Conservation (phyloP, 257 asterid species). For the Mentha longifolia region DNA sequence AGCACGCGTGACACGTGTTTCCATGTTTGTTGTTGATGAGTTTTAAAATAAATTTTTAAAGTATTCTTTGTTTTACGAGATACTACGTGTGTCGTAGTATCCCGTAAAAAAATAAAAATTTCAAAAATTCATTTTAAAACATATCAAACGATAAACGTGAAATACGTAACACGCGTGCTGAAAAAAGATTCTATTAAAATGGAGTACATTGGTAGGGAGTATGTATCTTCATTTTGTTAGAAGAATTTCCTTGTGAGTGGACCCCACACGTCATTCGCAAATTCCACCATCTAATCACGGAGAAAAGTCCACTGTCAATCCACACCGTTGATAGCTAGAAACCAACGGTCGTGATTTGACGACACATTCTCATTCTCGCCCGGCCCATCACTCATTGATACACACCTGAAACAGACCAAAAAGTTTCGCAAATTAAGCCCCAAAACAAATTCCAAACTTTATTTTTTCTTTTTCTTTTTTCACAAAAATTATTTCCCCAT, state of each 20-base stretch:
- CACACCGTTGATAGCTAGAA: not conserved
- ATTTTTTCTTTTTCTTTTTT: too few species aligned
- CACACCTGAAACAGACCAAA: not conserved
- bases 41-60: too few species aligned
- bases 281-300: not conserved
- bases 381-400: conserved; percentile 4
- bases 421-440: not conserved
- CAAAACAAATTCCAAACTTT: not conserved
- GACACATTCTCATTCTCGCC: not conserved
- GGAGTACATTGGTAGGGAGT: too few species aligned
- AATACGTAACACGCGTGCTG: too few species aligned
- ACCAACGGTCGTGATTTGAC: not conserved
- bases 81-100: too few species aligned
- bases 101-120: too few species aligned
- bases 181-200: too few species aligned
- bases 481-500: not conserved
- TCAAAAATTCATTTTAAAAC: too few species aligned
- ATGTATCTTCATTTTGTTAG: not conserved
- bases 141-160: too few species aligned
- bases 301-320: not conserved
- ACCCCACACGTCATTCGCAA: conserved; percentile 31
- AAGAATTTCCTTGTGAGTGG: not conserved
- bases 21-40: too few species aligned
- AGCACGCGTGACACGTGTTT: too few species aligned
- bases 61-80: too few species aligned